Evolutionary conservation across 106 monocot species (phyloP).

Genomic region (Dioscorea zingiberensis): DNA sequence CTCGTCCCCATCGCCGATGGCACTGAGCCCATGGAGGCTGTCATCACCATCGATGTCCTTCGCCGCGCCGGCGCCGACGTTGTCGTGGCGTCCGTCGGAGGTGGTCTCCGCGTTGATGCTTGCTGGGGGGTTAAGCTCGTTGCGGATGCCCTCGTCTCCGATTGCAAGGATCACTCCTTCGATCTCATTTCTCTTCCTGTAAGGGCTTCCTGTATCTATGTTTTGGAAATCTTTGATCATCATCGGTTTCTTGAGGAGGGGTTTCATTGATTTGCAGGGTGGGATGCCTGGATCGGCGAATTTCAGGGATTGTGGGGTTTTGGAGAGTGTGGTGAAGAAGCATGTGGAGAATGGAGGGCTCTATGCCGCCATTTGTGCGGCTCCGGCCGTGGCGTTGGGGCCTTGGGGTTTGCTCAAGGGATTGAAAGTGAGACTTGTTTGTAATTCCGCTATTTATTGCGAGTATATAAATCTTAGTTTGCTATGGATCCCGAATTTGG

Average conservation of each 20-base stretch:
- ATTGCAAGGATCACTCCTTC: constrained; percentile 30
- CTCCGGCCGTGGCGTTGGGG: constrained; percentile 69
- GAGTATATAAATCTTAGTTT: too few species aligned
- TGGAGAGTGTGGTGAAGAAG: constrained; percentile 64
- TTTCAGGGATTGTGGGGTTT: constrained; percentile 47
- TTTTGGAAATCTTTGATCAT: neutral
- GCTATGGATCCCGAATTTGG: too few species aligned
- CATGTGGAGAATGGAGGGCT: constrained; percentile 54
- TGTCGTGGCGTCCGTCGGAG: constrained; percentile 70
- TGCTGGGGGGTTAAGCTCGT: constrained; percentile 69
- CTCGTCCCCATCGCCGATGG: constrained; percentile 77
- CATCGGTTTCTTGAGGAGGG: neutral
- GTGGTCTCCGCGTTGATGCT: constrained; percentile 34
- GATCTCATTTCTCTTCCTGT: constrained; percentile 42
- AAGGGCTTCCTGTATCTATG: constrained; percentile 4
- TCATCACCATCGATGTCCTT: constrained; percentile 75
- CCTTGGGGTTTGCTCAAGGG: constrained; percentile 91
- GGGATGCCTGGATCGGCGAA: constrained; percentile 68
- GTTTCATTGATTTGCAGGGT: constrained; percentile 29
- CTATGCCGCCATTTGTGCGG: constrained; percentile 81
- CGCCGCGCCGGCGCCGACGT: constrained; percentile 82
- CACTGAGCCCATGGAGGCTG: constrained; percentile 95
- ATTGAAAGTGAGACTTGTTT: constrained; percentile 29
- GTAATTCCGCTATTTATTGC: too few species aligned
- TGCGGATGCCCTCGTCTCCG: constrained; percentile 68